Percentiles rank a stretch among this genome's conserved stretches.
These are phyloP conservation scores for Cyclotella kingstonii DNA, from an alignment of 108 stramenopile genomes.

Conservation along the genomic window DNA sequence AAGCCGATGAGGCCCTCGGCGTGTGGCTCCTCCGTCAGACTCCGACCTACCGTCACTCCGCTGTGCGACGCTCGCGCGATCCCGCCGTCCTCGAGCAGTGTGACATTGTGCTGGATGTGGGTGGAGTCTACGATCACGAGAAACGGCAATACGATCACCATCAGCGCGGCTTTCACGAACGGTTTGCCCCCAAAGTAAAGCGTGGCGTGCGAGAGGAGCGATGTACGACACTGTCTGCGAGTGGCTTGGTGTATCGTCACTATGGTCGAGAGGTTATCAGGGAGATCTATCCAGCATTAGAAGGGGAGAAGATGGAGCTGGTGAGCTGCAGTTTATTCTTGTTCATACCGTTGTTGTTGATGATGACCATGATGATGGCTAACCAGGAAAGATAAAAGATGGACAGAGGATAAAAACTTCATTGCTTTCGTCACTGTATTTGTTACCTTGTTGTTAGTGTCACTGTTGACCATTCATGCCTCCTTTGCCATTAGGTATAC, in stretches of 20 bases:
- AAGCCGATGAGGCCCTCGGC: constrained; percentile 97
- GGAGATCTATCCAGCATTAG: constrained; percentile 64
- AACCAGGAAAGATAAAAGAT: too few relatives aligned
- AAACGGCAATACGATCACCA: constrained; percentile 95
- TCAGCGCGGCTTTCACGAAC: constrained; percentile 91
- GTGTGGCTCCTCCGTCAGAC: constrained; percentile 83
- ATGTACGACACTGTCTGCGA: constrained; percentile 87
- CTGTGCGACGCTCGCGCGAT: constrained; percentile 89
- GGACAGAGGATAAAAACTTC: too few relatives aligned
- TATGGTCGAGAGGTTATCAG: constrained; percentile 91
- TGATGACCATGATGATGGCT: too few relatives aligned
- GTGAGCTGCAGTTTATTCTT: constrained; percentile 1
- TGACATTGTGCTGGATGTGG: constrained; percentile 97
- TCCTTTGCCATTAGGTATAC: constrained; percentile 37
- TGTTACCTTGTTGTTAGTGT: too few relatives aligned
- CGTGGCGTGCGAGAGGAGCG: constrained; percentile 38
- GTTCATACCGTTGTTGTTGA: too few relatives aligned
- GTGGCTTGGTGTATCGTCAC: constrained; percentile 96
- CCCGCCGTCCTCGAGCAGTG: constrained; percentile 64
- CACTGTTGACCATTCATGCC: not conserved
- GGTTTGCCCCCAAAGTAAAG: constrained; percentile 51
- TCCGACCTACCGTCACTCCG: constrained; percentile 71
- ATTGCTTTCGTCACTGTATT: too few relatives aligned
- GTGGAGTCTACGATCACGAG: constrained; percentile 90
- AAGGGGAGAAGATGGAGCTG: constrained; percentile 52